Evolutionary conservation across 768 basidiomycete species (phyloP).

Genomic region (Phaeotremella fagi): DNA sequence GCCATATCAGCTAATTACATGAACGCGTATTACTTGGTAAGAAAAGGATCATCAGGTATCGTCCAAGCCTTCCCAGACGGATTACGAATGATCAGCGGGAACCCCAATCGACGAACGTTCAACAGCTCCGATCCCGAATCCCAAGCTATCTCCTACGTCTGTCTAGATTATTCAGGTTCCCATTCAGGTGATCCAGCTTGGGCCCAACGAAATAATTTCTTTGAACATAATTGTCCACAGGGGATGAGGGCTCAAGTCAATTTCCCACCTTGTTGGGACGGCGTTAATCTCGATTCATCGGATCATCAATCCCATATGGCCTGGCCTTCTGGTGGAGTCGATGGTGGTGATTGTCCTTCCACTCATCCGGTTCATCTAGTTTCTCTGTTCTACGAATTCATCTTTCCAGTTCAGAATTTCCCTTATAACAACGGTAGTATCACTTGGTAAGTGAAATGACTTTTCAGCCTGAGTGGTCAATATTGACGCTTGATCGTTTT

Average conservation of each 20-base stretch:
- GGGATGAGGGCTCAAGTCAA: conserved; percentile 49
- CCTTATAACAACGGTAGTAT: conserved; percentile 42
- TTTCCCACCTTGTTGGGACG: conserved; percentile 51
- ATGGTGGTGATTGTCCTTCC: conserved; percentile 44
- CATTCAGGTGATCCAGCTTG: conserved; percentile 35
- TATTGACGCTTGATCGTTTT: not conserved
- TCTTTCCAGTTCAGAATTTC: conserved; percentile 46
- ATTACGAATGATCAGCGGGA: conserved; percentile 49
- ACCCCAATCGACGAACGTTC: conserved; percentile 46
- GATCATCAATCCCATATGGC: conserved; percentile 50
- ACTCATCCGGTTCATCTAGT: conserved; percentile 47
- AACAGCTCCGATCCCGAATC: conserved; percentile 33
- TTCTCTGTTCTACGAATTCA: conserved; percentile 50
- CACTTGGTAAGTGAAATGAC: conserved; percentile 20
- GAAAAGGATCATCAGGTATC: conserved; percentile 37
- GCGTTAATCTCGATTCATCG: conserved; percentile 46
- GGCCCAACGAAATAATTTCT: conserved; percentile 46
- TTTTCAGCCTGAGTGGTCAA: not conserved
- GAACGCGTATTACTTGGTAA: conserved; percentile 48
- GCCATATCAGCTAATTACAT: conserved; percentile 37
- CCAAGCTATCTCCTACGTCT: conserved; percentile 47
- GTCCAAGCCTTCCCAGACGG: conserved; percentile 49
- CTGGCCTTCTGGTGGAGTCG: conserved; percentile 43
- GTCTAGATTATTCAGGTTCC: conserved; percentile 38
- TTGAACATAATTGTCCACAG: conserved; percentile 48